Conservation (phyloP, 345 rosid genomes). For the Ceriops decandra region DNA sequence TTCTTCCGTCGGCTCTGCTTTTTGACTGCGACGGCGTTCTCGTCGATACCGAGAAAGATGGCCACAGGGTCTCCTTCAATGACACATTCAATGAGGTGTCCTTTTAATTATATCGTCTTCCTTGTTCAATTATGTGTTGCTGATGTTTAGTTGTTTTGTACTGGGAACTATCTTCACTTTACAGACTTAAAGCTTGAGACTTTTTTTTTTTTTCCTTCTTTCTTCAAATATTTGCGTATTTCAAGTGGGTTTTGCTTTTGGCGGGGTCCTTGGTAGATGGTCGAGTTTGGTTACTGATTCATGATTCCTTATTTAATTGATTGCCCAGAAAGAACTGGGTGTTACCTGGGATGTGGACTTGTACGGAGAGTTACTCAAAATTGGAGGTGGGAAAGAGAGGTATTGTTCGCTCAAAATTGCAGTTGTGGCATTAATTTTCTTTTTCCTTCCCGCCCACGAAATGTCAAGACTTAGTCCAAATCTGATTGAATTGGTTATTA, state of each 20-base stretch:
- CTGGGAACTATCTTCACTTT: not conserved
- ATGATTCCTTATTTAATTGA: conserved; percentile 9
- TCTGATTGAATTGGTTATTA: conserved; percentile 8
- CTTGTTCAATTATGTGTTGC: not conserved
- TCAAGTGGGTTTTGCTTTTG: conserved; percentile 6
- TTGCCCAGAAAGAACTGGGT: conserved; percentile 62
- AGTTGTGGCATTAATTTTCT: not conserved
- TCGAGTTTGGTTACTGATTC: not conserved
- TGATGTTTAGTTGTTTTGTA: not conserved
- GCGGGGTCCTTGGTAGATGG: not conserved
- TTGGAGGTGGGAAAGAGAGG: conserved; percentile 98
- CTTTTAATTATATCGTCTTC: not conserved
- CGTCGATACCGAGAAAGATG: conserved; percentile 94
- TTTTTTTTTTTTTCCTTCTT: not conserved
- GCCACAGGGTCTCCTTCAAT: conserved; percentile 88
- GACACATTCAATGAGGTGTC: conserved; percentile 82
- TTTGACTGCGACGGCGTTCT: conserved; percentile 97
- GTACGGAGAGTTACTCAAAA: conserved; percentile 87
- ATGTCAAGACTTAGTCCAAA: not conserved
- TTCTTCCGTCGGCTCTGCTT: conserved; percentile 74
- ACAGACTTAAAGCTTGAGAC: not conserved
- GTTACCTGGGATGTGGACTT: conserved; percentile 92
- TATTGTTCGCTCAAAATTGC: conserved; percentile 13
- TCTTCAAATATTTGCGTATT: not conserved
- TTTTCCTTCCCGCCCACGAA: not conserved